Percentiles rank a stretch among this genome's conserved stretches.
Evolutionary conservation across 208 protist genomes (phyloP).

Genomic region (Sergeia podlipaevii): DNA sequence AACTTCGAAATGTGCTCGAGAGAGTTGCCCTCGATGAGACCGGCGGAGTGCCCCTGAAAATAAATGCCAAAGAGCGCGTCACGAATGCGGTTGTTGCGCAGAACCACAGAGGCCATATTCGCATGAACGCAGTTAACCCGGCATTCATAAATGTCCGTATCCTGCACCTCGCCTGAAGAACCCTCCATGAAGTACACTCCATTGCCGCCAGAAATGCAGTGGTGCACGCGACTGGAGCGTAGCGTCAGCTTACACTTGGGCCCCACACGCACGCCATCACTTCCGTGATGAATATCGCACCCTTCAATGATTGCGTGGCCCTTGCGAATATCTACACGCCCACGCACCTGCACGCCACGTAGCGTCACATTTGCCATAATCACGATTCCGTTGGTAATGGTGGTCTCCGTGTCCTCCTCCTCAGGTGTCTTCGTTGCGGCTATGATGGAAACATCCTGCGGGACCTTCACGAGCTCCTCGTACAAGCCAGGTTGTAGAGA

Average conservation of each 20-base stretch:
- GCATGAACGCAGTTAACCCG: conserved; percentile 79
- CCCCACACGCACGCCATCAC: conserved; percentile 73
- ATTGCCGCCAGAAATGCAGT: conserved; percentile 64
- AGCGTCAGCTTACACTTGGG: conserved; percentile 38
- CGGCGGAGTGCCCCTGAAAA: conserved; percentile 40
- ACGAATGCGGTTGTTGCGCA: conserved; percentile 66
- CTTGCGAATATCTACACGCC: conserved; percentile 68
- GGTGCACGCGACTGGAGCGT: conserved; percentile 54
- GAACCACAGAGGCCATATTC: conserved; percentile 27
- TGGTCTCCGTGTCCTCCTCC: conserved; percentile 37
- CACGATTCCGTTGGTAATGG: conserved; percentile 53
- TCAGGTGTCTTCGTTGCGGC: conserved; percentile 16
- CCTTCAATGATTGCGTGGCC: conserved; percentile 61
- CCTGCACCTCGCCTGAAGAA: conserved; percentile 53
- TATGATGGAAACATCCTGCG: conserved; percentile 42
- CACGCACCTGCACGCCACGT: conserved; percentile 42
- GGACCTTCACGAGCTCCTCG: conserved; percentile 63
- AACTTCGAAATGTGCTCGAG: conserved; percentile 77
- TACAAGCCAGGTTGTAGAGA: conserved; percentile 63
- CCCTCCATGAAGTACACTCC: conserved; percentile 76
- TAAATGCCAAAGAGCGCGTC: conserved; percentile 77
- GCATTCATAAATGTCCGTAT: conserved; percentile 83
- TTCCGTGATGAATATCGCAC: conserved; percentile 76
- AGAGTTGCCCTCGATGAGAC: conserved; percentile 66
- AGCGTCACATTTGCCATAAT: conserved; percentile 47